Evolutionary conservation across 352 stramenopile species (phyloP), one percentile per base, ranked within the genome.

Genomic region (Pythium utonaiense): DNA sequence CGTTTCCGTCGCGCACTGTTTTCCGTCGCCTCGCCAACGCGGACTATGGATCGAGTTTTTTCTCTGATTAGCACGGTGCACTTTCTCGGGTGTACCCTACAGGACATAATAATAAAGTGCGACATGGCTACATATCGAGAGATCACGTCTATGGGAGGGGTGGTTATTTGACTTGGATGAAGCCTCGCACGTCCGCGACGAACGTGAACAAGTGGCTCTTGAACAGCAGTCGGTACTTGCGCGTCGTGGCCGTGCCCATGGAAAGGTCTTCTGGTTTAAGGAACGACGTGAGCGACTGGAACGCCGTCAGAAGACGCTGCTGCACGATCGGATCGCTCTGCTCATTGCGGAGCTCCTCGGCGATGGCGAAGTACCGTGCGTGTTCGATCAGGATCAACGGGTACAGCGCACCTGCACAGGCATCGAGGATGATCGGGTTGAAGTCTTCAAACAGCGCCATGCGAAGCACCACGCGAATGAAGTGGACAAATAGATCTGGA

Each of bases 151-250:
- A n/a, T n/a, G n/a, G n/a, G n/a, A n/a, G n/a, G n/a, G n/a, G n/a
- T n/a, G n/a, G n/a, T 54, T 80, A 94, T 61, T 86, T 89, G 42
- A 95, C 78, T 63, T 92, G 81, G 31, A 95, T 77, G 56, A 92
- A 95, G 9, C 85, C 85, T 16, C 85, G 83, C 47, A 88, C 85
- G 30, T 92, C 81, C 45, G 79, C 81, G 21, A 92, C 83, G 53
- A 95, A 95, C 16, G 77, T 71, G 53, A 90, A 92, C 44, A 93
- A 60, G 28, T 89, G 86, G n/a, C 66, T 83, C 65, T 95, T 95
- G 67, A 95, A 93, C 58, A 79, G 66, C 34, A 73, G 73, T 13
- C 83, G 79, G 66, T 87, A 77, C 64, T 88, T 91, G 27, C 84
- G 78, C 27, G 84, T 89, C 21, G 57, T 81, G 12, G 67, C 77